Conservation (phyloP, 805 yeast genomes). For the Candida nanaspora region DNA sequence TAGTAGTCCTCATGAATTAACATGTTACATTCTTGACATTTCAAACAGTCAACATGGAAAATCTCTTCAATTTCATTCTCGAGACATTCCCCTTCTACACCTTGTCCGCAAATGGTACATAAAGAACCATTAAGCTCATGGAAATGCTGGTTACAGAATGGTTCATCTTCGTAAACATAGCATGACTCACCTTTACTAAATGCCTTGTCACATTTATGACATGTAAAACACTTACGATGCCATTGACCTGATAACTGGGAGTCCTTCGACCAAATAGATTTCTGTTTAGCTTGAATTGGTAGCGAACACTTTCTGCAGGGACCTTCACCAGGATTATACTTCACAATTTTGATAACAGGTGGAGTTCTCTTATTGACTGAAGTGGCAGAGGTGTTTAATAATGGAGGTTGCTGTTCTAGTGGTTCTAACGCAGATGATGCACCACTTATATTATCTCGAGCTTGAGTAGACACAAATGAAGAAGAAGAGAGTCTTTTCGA, state of each 20-base stretch:
- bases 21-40: slow-evolving; percentile 53
- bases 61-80: slow-evolving; percentile 66
- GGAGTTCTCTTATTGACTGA: background rate
- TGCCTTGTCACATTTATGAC: slow-evolving; percentile 51
- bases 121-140: slow-evolving; percentile 70
- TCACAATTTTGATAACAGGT: too few relatives aligned
- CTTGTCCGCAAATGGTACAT: slow-evolving; percentile 62
- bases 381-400: background rate
- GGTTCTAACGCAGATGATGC: background rate
- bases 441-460: background rate
- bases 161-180: slow-evolving; percentile 71
- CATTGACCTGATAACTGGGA: slow-evolving; percentile 87
- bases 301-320: slow-evolving; percentile 72
- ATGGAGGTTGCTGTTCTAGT: background rate
- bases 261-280: slow-evolving; percentile 77
- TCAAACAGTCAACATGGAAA: slow-evolving; percentile 71
- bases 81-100: slow-evolving; percentile 87
- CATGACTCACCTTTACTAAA: slow-evolving; percentile 59
- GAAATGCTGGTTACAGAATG: slow-evolving; percentile 75
- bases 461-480: background rate
- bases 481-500: background rate
- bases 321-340: slow-evolving; percentile 57
- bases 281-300: slow-evolving; percentile 40
- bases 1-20: slow-evolving; percentile 49
- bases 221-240: slow-evolving; percentile 84